A percentile compares a stretch with the other conserved stretches of the same genome.
Evolutionary conservation across 2,329 filamentous ascomycete species (phyloP).

Genomic region (Trichoderma endophyticum): DNA sequence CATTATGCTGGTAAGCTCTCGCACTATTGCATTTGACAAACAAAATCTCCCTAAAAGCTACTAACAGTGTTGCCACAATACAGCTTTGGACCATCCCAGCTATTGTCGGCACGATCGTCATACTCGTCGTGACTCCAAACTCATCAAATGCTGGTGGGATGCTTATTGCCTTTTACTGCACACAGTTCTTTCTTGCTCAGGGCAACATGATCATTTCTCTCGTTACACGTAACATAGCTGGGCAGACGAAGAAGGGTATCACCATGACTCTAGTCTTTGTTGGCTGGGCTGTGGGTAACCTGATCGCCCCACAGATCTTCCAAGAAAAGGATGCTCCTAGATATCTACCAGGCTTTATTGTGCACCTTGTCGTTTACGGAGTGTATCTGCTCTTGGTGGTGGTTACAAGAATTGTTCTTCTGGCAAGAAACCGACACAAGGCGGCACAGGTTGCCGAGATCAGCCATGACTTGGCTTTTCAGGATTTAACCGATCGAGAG

Average conservation of each 20-base stretch:
- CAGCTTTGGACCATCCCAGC: background rate
- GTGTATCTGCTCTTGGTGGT: background rate
- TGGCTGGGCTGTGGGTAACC: background rate
- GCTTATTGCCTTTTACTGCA: background rate
- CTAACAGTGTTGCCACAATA: background rate
- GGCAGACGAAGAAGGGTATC: background rate
- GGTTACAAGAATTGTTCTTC: background rate
- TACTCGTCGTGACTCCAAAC: background rate
- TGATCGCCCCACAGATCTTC: background rate
- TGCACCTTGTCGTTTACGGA: background rate
- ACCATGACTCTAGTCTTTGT: background rate
- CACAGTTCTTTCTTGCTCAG: background rate
- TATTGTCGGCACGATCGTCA: background rate
- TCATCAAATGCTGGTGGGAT: background rate
- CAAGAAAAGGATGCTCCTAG: background rate
- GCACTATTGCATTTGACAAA: background rate
- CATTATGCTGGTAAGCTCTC: background rate
- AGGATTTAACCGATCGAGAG: background rate
- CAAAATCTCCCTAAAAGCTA: background rate
- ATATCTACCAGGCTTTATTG: background rate
- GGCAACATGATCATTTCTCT: background rate
- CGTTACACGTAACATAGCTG: background rate
- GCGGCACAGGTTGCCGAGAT: background rate
- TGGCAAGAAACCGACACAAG: background rate
- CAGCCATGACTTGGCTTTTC: background rate